Base-by-base conservation (phyloP, 2,329 filamentous ascomycete species). In the Thielaviopsis punctulata region DNA sequence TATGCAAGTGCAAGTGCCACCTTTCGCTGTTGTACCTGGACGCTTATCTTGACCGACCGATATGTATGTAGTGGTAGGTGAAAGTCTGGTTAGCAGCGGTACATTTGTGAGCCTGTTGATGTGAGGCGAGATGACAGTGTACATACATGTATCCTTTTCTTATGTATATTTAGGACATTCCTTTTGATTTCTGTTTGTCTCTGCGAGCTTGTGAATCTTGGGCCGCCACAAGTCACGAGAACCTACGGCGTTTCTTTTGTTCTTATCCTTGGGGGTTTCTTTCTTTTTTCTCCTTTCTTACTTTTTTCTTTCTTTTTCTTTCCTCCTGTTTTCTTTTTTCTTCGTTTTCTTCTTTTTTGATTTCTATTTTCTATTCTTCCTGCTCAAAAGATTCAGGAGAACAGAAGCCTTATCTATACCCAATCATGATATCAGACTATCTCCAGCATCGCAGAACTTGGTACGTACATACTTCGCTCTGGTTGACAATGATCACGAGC, bases 361-460 rank as follows among this genome's bases (percentile, higher is more conserved):
- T 24, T 50, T 41, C 9, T 21, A 13, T 25, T 13, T 27, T 43
- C 18, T 24, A 45, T 25, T 51, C 33, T 45, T 21, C 49, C 4
- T 33, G 3, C 30, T 12, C 10, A 13, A 33, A 12, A 3, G 10
- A 3, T 12, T 13, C 4, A 33, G n/a, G n/a, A n/a, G n/a, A n/a
- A n/a, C n/a, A n/a, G n/a, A n/a, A n/a, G n/a, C n/a, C n/a, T n/a
- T 46, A 23, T 33, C 19, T 19, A 27, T 33, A 12, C 19, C 46
- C 15, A 15, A 21, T 2, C 12, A 53, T 53, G 52, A 27, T 53
- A 45, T 53, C 46, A 45, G 52, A 53, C 43, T 53, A 53, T 21
- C 49, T 53, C n/a, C 52, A 49, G 19, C 52, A 53, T 41, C 52
- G 47, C 68, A 63, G 4, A 65, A 64, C 54, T 65, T 68, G 18